Evolutionary conservation across 2,329 filamentous ascomycete species (phyloP).

Genomic region (Ampelomyces quisqualis): DNA sequence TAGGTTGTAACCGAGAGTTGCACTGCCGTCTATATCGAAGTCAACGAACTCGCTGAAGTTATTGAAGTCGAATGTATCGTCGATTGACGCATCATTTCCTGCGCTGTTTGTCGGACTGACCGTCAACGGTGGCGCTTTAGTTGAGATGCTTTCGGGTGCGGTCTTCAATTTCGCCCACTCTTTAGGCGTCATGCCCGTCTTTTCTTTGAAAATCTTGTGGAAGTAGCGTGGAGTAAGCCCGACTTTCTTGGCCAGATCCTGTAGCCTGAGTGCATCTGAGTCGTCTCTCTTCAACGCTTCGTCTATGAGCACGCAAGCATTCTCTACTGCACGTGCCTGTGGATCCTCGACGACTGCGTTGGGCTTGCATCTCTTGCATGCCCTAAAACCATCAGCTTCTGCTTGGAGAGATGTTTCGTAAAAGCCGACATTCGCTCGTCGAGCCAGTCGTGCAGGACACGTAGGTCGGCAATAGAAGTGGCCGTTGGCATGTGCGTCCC

Average conservation of each 20-base stretch:
- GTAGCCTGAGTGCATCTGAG: conserved; percentile 39
- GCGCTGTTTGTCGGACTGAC: conserved; percentile 5
- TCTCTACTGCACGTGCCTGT: conserved; percentile 49
- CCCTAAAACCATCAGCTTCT: conserved; percentile 52
- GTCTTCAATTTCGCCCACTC: conserved; percentile 39
- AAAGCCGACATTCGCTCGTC: conserved; percentile 59
- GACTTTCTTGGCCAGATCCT: conserved; percentile 53
- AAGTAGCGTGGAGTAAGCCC: conserved; percentile 61
- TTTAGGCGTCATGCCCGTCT: conserved; percentile 55
- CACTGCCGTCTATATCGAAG: conserved; percentile 18
- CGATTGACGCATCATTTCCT: no score
- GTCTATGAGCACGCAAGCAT: conserved; percentile 36
- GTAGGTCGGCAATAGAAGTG: conserved; percentile 63
- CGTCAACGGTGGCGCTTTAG: conserved; percentile 4
- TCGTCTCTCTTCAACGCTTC: conserved; percentile 22
- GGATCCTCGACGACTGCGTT: conserved; percentile 46
- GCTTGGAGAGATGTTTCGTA: conserved; percentile 52
- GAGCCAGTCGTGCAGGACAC: conserved; percentile 61
- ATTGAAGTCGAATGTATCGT: no score
- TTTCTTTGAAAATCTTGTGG: conserved; percentile 60
- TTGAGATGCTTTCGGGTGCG: conserved; percentile 10
- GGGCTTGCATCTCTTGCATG: conserved; percentile 61
- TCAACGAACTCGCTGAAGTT: conserved; percentile 32
- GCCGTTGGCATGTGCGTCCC: conserved; percentile 47
- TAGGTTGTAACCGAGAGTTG: conserved; percentile 8